Conservation (phyloP, 768 basidiomycete species). For the Leccinum pellstonianum region DNA sequence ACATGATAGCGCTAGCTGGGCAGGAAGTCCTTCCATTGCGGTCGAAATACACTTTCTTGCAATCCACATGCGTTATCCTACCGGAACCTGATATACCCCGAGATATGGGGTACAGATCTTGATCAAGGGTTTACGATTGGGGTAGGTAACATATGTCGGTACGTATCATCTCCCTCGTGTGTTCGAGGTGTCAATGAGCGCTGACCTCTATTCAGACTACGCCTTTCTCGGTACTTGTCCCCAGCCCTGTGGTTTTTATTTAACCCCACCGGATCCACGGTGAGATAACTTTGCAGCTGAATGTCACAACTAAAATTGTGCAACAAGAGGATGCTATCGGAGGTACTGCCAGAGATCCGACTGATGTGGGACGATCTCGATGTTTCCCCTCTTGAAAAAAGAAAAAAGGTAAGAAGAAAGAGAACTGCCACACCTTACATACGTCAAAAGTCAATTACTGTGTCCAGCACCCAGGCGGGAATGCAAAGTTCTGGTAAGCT, state of each 20-base stretch:
- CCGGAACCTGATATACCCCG: constrained; percentile 1
- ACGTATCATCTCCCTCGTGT: constrained; percentile 13
- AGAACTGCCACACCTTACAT: neutral
- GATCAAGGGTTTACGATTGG: constrained; percentile 7
- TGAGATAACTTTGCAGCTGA: constrained; percentile 8
- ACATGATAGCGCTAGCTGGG: constrained; percentile 6
- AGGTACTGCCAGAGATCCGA: neutral
- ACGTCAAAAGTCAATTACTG: constrained; percentile 2
- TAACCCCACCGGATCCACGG: constrained; percentile 8
- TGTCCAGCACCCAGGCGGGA: neutral
- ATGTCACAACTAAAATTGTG: constrained; percentile 27
- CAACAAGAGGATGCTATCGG: constrained; percentile 1
- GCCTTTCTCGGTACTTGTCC: constrained; percentile 9
- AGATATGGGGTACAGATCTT: constrained; percentile 27
- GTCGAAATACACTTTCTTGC: constrained; percentile 8
- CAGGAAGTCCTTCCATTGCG: constrained; percentile 17
- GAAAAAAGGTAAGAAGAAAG: neutral
- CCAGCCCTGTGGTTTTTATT: constrained; percentile 4
- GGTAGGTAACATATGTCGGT: constrained; percentile 4
- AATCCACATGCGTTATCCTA: constrained; percentile 12
- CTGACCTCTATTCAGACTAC: constrained; percentile 14
- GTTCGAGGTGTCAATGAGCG: constrained; percentile 3
- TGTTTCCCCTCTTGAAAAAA: neutral
- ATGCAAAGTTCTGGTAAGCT: constrained; percentile 11
- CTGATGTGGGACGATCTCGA: neutral